phyloP scores from a whole-genome alignment of 2,329 filamentous ascomycete species.

The Chaetomium olivaceum region DNA sequence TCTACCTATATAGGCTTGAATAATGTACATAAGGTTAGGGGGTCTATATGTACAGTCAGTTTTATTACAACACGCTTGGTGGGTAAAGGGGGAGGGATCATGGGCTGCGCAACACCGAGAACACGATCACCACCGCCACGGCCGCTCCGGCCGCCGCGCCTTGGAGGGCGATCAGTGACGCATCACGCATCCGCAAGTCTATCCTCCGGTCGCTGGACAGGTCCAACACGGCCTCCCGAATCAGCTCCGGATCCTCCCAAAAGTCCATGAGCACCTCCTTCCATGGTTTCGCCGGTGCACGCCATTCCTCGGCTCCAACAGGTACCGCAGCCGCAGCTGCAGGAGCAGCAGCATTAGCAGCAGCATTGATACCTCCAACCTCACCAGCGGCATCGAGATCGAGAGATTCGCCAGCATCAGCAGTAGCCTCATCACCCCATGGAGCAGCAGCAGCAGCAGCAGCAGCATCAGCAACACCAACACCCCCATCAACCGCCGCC shows the following conservation, averaged over 20 bases:
- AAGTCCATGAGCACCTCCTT: constrained; percentile 41
- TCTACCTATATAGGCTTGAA: background rate
- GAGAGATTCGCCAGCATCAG: background rate
- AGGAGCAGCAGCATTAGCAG: background rate
- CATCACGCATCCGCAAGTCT: constrained; percentile 66
- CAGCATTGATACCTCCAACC: background rate
- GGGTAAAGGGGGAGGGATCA: background rate
- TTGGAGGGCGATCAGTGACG: constrained; percentile 69
- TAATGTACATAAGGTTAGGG: constrained; percentile 2
- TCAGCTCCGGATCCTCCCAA: constrained; percentile 43
- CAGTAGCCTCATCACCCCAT: background rate
- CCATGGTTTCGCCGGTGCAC: constrained; percentile 40
- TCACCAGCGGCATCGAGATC: background rate
- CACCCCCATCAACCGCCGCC: background rate
- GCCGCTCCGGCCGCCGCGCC: constrained; percentile 66
- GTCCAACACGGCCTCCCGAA: constrained; percentile 55
- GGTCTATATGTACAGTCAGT: constrained; percentile 3
- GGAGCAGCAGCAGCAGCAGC: constrained; percentile 14
- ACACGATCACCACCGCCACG: constrained; percentile 55
- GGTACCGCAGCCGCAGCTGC: background rate
- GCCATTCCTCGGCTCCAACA: constrained; percentile 7
- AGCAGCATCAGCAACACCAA: no score
- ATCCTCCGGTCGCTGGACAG: constrained; percentile 66
- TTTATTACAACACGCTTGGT: background rate
- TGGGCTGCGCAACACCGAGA: constrained; percentile 48